A percentile compares a stretch with the other conserved stretches of the same genome.
Conservation (phyloP, 2,329 filamentous ascomycete species). For the Colletotrichum zoysiae region DNA sequence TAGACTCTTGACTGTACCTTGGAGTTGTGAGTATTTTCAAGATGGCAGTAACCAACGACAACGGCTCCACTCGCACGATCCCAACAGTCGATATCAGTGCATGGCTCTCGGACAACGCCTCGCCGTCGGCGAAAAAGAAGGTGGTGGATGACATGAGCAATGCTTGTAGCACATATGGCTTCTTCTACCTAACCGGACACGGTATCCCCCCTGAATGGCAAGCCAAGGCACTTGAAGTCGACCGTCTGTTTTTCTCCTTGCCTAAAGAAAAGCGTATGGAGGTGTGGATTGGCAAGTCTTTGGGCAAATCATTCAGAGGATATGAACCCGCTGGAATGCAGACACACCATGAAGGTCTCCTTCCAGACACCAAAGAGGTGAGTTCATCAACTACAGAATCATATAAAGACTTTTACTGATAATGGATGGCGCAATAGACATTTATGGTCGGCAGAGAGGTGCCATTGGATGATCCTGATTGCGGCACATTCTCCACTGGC, state of each 20-base stretch:
- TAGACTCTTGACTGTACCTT: no score
- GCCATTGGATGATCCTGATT: neutral
- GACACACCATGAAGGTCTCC: conserved; percentile 45
- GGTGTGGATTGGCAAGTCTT: conserved; percentile 46
- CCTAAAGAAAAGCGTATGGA: conserved; percentile 47
- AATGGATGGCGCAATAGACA: neutral
- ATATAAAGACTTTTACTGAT: neutral
- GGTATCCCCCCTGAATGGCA: conserved; percentile 46
- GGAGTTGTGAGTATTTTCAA: neutral
- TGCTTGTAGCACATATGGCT: conserved; percentile 47
- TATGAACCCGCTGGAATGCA: conserved; percentile 48
- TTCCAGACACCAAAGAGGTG: conserved; percentile 47
- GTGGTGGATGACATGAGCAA: conserved; percentile 47
- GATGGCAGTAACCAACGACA: neutral
- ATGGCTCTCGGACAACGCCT: conserved; percentile 42
- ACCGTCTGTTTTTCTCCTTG: conserved; percentile 45
- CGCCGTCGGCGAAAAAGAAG: conserved; percentile 40
- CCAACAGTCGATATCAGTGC: conserved; percentile 49
- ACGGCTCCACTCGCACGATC: conserved; percentile 34
- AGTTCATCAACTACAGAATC: neutral
- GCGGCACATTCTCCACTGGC: neutral
- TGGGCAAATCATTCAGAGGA: conserved; percentile 47
- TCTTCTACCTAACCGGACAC: conserved; percentile 51
- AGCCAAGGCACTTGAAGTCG: conserved; percentile 43
- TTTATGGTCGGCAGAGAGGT: conserved; percentile 9